Percentiles rank a stretch among this genome's conserved stretches.
Evolutionary conservation across 2,329 filamentous ascomycete genomes (phyloP).

Genomic region (Paracoccidioides brasiliensis): DNA sequence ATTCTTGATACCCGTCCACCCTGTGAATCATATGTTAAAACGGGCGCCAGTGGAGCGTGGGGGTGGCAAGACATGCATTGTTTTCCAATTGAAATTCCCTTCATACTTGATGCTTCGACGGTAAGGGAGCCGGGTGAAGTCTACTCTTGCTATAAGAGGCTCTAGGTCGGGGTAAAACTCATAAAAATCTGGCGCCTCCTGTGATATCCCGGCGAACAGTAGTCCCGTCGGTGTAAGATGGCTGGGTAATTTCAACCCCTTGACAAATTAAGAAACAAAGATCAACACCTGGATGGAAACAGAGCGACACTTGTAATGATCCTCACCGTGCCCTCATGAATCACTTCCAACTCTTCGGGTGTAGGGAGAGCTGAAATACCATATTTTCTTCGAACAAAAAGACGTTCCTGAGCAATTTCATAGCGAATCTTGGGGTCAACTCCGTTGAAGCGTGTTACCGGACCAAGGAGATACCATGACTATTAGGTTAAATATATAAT

Average conservation of each 20-base stretch:
- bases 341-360: slow-evolving; percentile 29
- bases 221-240: slow-evolving; percentile 40
- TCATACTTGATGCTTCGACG: slow-evolving; percentile 42
- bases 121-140: slow-evolving; percentile 42
- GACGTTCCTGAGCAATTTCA: slow-evolving; percentile 37
- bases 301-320: too few relatives aligned
- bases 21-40: slow-evolving; percentile 14
- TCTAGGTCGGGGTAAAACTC: slow-evolving; percentile 43
- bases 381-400: slow-evolving; percentile 28
- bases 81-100: slow-evolving; percentile 48
- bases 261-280: neutral
- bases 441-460: slow-evolving; percentile 37
- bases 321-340: slow-evolving; percentile 22
- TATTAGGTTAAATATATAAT: slow-evolving; percentile 11
- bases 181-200: slow-evolving; percentile 36
- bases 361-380: slow-evolving; percentile 18
- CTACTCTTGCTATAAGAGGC: slow-evolving; percentile 35
- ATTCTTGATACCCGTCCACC: slow-evolving; percentile 47
- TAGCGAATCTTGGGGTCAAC: slow-evolving; percentile 33
- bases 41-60: neutral
- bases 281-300: neutral
- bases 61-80: slow-evolving; percentile 29
- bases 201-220: slow-evolving; percentile 39
- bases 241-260: slow-evolving; percentile 23
- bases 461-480: slow-evolving; percentile 42